A percentile compares a stretch with the other conserved stretches of the same genome.
Conservation (phyloP, 164 flowering plant species). For the Vitis amurensis region DNA sequence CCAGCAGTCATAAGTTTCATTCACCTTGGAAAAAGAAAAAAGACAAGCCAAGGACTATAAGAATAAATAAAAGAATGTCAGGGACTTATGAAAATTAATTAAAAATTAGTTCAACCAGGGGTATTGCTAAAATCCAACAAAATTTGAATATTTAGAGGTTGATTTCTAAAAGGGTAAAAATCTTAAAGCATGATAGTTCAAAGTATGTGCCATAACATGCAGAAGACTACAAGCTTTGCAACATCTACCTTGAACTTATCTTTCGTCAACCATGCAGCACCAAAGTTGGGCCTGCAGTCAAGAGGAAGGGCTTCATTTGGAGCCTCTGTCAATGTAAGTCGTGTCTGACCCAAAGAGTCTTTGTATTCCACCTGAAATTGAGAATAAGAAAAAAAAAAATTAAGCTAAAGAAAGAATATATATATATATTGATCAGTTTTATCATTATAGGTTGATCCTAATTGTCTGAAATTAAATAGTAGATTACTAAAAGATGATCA, state of each 20-base stretch:
- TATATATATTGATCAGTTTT: too few species aligned
- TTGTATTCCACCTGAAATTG: constrained; percentile 68
- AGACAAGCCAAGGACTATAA: background rate
- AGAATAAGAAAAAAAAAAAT: background rate
- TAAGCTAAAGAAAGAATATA: background rate
- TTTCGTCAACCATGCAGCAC: constrained; percentile 69
- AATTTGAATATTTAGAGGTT: too few species aligned
- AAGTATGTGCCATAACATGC: background rate
- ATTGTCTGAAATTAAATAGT: too few species aligned
- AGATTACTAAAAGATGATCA: background rate
- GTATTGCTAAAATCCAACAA: background rate
- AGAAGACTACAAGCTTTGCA: constrained; percentile 2
- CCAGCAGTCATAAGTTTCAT: constrained; percentile 86
- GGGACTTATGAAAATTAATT: background rate
- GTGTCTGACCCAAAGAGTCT: constrained; percentile 60
- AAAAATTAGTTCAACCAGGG: background rate
- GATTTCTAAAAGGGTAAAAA: background rate
- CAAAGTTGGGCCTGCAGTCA: constrained; percentile 80
- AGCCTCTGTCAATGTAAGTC: constrained; percentile 67
- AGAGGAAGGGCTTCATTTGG: constrained; percentile 93
- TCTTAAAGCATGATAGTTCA: background rate
- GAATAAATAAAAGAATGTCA: background rate
- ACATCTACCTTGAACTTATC: constrained; percentile 66
- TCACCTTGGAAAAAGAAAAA: constrained; percentile 45
- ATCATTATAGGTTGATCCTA: too few species aligned